Evolutionary conservation across 352 stramenopile genomes (phyloP), one percentile per base, ranked within the genome.

Genomic region (Phytophthora sp.): DNA sequence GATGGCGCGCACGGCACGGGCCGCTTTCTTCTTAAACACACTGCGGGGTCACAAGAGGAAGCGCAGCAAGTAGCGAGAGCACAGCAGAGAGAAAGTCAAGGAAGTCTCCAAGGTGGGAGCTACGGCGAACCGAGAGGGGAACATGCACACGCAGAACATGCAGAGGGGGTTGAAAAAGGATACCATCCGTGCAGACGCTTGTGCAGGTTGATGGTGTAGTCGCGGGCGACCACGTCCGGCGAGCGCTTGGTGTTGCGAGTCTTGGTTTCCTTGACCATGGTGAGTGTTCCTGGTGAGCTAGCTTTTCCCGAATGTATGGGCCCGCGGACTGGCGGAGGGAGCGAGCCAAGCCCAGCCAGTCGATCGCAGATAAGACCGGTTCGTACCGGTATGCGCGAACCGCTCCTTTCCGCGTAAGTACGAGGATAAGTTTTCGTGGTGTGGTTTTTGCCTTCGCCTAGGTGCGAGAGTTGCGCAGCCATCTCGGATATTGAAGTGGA

Each of bases 201-300:
- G 85, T 98, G 95, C 59, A 99, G 91, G 82, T 99, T 97, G 85
- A 99, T 98, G 51, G 97, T 99, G 90, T 98, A 99, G 84, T 99
- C 97, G 74, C 96, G 94, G 59, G 92, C 97, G 53, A 99, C 87
- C 51, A 99, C 91, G 82, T 99, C 97, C 56, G 92, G 83, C 62
- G 79, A 83, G 68, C 84, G 83, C 84, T 94, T 94, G 65, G 83
- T 91, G 77, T 78, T 91, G 72, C 81, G 76, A 74, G 81, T 89
- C 81, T 92, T 92, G 48, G 73, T 90, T 87, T 94, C 85, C 79
- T 94, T 94, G 79, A 91, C 85, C 85, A 94, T 94, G 57, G 74
- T 84, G 70, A 73, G 42, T 67, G 45, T 75, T 72, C 56, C 55
- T 74, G 71, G 66, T 73, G 71, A 83, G 72, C 76, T 70, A 58